Evolutionary conservation across 2,329 filamentous ascomycete species (phyloP), one percentile per base, ranked within the genome.

Genomic region (Metarhizium sp.): DNA sequence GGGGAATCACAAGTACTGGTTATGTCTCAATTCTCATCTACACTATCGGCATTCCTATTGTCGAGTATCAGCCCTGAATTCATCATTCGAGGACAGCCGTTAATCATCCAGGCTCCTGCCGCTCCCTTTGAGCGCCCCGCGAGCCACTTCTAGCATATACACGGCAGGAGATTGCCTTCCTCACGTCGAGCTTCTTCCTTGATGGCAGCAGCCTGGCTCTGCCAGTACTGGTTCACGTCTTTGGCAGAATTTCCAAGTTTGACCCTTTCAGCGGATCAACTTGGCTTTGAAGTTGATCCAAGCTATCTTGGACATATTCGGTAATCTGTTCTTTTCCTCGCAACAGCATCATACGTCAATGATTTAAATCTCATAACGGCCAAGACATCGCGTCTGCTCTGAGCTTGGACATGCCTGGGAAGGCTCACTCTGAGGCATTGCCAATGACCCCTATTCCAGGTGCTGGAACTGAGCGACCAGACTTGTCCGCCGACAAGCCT

Each of bases 71-170:
- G 78, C 65, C 91, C 91, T 51, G 81, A 85, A 76, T 95, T 92
- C 64, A 96, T 80, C 48, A 95, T 88, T 72, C 96, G 92, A 70
- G 96, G 76, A 69, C 87, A 90, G 59, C 92, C 92, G 78, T 96
- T 96, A 79, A 96, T 84, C 91, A 96, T 96, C 90, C 91, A 96
- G 34, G 91, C 91, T 75, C 91, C 92, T 57, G 92, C 92, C 64
- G 92, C 90, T 84, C 91, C 92, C 82, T 96, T 96, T 65, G 91
- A 90, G 70, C 96, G 92, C 70, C 92, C 92, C 51, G 91, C 96
- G 57, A 96, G 83, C 72, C 92, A 95, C 74, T 96, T 96, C 74
- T 96, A 92, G 86, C 95, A 95, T 67, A 96, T 90, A 75, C 89
- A 90, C 59, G 95, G 76, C 8, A 96, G 77, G 32, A 91, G 89